Percentiles rank a stretch among this genome's conserved stretches.
Conservation (phyloP, 1,284 basidiomycete species). For the Malassezia cuniculi region DNA sequence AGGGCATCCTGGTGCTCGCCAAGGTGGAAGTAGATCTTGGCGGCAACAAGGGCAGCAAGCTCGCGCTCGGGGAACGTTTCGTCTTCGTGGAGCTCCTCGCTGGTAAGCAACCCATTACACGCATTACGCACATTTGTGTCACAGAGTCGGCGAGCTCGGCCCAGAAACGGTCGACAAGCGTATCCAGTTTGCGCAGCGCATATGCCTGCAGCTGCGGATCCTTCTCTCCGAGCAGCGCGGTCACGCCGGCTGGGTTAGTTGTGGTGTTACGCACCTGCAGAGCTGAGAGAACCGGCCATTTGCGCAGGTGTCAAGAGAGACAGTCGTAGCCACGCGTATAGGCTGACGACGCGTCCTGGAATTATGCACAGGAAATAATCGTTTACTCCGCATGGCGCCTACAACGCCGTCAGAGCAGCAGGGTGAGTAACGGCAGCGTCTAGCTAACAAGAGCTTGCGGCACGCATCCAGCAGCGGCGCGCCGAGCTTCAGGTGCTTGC, state of each 20-base stretch:
- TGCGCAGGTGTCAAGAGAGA: not conserved
- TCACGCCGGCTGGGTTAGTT: slow-evolving; percentile 32
- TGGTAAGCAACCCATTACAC: too few species aligned
- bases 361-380: slow-evolving; percentile 1
- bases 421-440: not conserved
- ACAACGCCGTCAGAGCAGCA: not conserved
- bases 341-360: slow-evolving; percentile 8
- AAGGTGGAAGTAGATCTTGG: slow-evolving; percentile 44
- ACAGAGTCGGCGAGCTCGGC: slow-evolving; percentile 43
- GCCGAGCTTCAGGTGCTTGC: slow-evolving; percentile 40
- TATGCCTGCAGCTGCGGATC: slow-evolving; percentile 41
- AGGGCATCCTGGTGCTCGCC: slow-evolving; percentile 43
- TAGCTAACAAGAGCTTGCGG: slow-evolving; percentile 21
- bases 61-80: slow-evolving; percentile 35
- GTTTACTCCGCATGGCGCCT: not conserved
- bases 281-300: slow-evolving; percentile 11
- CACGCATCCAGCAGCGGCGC: slow-evolving; percentile 25
- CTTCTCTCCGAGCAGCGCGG: slow-evolving; percentile 41
- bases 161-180: slow-evolving; percentile 41
- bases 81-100: slow-evolving; percentile 41
- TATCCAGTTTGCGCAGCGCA: slow-evolving; percentile 40
- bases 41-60: slow-evolving; percentile 41
- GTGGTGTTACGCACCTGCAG: not conserved
- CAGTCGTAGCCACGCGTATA: not conserved
- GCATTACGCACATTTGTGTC: slow-evolving; percentile 29